Base-by-base conservation (phyloP, 306 rosid genomes). In the Trifolium pratense region DNA sequence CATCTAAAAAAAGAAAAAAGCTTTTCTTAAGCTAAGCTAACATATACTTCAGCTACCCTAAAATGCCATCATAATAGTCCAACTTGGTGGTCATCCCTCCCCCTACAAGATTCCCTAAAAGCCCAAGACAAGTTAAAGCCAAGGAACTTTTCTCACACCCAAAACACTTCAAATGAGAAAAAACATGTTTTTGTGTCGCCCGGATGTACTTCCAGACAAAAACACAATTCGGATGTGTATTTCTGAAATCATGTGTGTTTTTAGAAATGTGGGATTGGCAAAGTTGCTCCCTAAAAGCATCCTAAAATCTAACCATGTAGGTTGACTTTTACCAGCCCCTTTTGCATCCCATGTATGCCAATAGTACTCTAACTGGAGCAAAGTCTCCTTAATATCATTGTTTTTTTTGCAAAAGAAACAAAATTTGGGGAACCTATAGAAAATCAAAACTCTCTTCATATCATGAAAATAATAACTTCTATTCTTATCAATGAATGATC, bases 1-100 rank as follows among this genome's bases (percentile, higher is more conserved):
- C 42, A 68, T 39, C 68, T 11, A 18, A 74, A 23, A 74, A 78
- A 43, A 32, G 16, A 61, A 66, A 4, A 5, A 20, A 48, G 16
- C 1, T 39, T 52, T 72, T 69, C 74, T 43, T 53, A 65, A 48
- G 51, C 58, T 62, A 70, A 23, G 51, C 48, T 23, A 73, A 46
- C 36, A 73, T 29, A 66, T 34, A 34, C 65, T 36, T n/a, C 39
- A 40, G 63, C 78, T 31, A 34, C 67, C 55, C 21, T 3, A 37
- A 34, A 73, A 64, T 18, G 10, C 13, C 61, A 77, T 25, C 7
- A 78, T 29, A 65, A 69, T 59, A 9, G 12, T 52, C 29, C 12
- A 18, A 52, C 59, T 8, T 3, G 2, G 3, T 52, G 59, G 3
- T 18, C 25, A 18, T 18, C 6, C 59, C 58, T 52, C 12, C 23